Percentiles rank a stretch among this genome's conserved stretches.
These are phyloP conservation scores for Corylus americana DNA, from an alignment of 306 rosid genomes.

Conservation along the genomic window DNA sequence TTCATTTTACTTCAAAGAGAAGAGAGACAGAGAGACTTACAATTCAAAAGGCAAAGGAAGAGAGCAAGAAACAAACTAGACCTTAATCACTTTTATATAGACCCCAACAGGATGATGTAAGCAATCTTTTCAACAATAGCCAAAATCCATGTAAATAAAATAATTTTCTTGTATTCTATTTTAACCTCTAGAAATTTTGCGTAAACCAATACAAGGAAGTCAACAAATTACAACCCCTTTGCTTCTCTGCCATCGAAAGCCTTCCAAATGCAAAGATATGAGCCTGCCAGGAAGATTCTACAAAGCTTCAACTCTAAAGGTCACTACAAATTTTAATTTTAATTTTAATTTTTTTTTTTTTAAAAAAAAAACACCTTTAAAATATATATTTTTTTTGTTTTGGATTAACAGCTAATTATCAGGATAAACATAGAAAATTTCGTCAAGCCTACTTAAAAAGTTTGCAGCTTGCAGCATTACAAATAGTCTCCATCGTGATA, in stretches of 20 bases:
- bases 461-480: neutral
- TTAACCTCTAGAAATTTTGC: neutral
- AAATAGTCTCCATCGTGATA: neutral
- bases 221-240: neutral
- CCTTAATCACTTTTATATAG: neutral
- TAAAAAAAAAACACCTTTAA: neutral
- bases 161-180: neutral
- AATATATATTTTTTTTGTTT: neutral
- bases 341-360: too few relatives aligned
- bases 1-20: neutral
- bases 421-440: neutral
- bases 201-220: neutral
- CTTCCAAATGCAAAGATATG: neutral
- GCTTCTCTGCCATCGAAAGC: neutral
- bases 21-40: neutral
- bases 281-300: constrained; percentile 2
- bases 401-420: neutral
- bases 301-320: neutral
- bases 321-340: neutral
- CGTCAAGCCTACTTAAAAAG: neutral
- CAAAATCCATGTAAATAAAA: neutral
- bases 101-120: neutral
- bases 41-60: neutral
- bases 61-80: neutral
- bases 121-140: neutral